A percentile compares a stretch with the other conserved stretches of the same genome.
These are phyloP conservation scores for Candida sithepensis DNA, from an alignment of 805 yeast genomes.

Conservation along the genomic window DNA sequence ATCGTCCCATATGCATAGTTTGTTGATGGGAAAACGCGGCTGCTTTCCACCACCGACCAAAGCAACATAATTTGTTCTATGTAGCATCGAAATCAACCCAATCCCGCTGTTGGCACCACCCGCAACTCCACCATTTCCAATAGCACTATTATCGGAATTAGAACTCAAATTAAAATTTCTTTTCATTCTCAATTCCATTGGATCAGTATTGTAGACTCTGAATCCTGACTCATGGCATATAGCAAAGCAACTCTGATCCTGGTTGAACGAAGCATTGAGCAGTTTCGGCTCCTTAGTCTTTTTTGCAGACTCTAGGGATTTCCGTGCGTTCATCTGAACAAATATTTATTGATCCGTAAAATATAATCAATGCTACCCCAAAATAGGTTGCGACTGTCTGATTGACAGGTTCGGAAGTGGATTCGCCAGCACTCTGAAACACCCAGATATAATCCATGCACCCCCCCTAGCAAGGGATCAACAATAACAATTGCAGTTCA, in stretches of 20 bases:
- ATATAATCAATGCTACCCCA: too few relatives aligned
- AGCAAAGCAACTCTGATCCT: conserved; percentile 88
- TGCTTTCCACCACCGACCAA: conserved; percentile 84
- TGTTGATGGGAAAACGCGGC: conserved; percentile 76
- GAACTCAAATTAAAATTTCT: conserved; percentile 39
- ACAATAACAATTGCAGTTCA: not conserved
- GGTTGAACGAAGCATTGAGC: conserved; percentile 71
- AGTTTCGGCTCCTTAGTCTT: conserved; percentile 34
- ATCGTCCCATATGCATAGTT: conserved; percentile 90
- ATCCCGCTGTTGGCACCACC: conserved; percentile 46
- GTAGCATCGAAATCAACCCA: conserved; percentile 76
- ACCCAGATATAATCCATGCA: too few relatives aligned
- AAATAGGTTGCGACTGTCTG: too few relatives aligned
- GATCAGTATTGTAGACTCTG: conserved; percentile 81
- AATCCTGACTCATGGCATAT: conserved; percentile 79
- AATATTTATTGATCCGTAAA: not conserved
- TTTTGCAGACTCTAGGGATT: conserved; percentile 21
- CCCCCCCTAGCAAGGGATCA: not conserved
- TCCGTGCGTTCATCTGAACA: conserved; percentile 31
- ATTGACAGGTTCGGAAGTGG: too few relatives aligned
- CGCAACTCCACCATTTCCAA: not conserved
- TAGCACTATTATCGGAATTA: not conserved
- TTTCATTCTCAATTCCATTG: conserved; percentile 71
- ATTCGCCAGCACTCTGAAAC: too few relatives aligned
- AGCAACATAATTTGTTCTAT: conserved; percentile 86